Percentiles rank a stretch among this genome's conserved stretches.
phyloP scores from a whole-genome alignment of 805 yeast species.

The Cyberlindnera americana region DNA sequence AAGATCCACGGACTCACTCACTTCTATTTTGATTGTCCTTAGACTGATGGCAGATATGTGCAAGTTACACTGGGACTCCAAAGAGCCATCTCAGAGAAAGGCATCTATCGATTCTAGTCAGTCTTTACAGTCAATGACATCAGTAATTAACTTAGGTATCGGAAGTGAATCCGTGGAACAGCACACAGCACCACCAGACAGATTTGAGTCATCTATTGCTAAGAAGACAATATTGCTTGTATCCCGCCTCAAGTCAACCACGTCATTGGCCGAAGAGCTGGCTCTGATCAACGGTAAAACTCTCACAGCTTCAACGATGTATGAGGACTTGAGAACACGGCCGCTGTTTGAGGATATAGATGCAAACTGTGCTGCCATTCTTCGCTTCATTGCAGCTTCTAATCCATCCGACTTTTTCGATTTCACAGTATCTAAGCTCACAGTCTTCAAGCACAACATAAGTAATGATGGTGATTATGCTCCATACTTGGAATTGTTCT shows the following conservation, averaged over 20 bases:
- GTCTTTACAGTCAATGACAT: conserved; percentile 20
- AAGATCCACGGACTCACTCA: conserved; percentile 26
- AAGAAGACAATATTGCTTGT: conserved; percentile 28
- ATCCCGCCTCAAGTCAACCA: conserved; percentile 32
- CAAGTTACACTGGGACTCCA: conserved; percentile 38
- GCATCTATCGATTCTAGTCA: conserved; percentile 22
- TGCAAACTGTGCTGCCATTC: conserved; percentile 35
- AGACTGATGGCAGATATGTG: conserved; percentile 39
- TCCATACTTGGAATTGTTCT: conserved; percentile 44
- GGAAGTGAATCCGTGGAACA: conserved; percentile 32
- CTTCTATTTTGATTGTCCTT: conserved; percentile 35
- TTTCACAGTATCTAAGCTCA: conserved; percentile 31
- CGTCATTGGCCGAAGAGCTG: conserved; percentile 30
- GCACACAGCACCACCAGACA: conserved; percentile 33
- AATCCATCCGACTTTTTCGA: conserved; percentile 42
- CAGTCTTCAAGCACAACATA: conserved; percentile 33
- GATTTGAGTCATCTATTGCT: conserved; percentile 28
- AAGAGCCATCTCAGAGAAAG: conserved; percentile 25
- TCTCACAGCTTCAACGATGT: conserved; percentile 14
- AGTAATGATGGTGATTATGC: conserved; percentile 36
- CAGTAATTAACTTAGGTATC: conserved; percentile 29
- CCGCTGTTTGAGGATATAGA: conserved; percentile 35
- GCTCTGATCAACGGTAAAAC: conserved; percentile 29
- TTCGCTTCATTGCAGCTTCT: conserved; percentile 47
- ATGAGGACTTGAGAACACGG: conserved; percentile 21